Evolutionary conservation across 2,329 filamentous ascomycete genomes (phyloP).

Genomic region (Ophiostoma sp.): DNA sequence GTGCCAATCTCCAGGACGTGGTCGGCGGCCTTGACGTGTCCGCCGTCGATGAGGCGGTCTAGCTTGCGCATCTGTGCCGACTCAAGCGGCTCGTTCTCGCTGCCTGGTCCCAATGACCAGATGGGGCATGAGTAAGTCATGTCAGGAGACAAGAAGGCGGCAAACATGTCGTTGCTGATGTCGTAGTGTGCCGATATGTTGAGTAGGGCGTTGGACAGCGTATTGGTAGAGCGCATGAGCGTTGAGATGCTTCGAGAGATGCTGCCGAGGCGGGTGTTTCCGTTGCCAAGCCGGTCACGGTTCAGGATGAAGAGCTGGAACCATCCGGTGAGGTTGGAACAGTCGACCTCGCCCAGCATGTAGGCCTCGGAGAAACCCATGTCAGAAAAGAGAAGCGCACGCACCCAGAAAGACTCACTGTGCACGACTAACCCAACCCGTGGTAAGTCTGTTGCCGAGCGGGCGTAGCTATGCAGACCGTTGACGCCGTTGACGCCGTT

Average conservation of each 20-base stretch:
- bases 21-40: constrained; percentile 57
- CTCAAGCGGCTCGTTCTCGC: constrained; percentile 51
- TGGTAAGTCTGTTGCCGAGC: background rate
- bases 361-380: constrained; percentile 70
- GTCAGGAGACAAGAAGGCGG: constrained; percentile 65
- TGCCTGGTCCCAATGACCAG: constrained; percentile 42
- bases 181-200: constrained; percentile 71
- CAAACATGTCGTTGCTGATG: constrained; percentile 71
- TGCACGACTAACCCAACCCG: constrained; percentile 50
- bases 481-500: constrained; percentile 16
- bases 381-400: constrained; percentile 62
- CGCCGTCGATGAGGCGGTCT: constrained; percentile 58
- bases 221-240: constrained; percentile 54
- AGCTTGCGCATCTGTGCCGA: constrained; percentile 64
- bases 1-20: constrained; percentile 71
- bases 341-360: constrained; percentile 66
- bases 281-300: constrained; percentile 57
- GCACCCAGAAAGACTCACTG: constrained; percentile 59
- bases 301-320: constrained; percentile 70
- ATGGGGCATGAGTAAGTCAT: constrained; percentile 73
- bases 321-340: constrained; percentile 60
- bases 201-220: constrained; percentile 52
- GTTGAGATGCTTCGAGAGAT: constrained; percentile 53
- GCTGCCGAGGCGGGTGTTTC: constrained; percentile 56
- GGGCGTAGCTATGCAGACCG: background rate